Percentiles rank a stretch among this genome's conserved stretches.
Evolutionary conservation across 345 rosid genomes (phyloP).

Genomic region (Salix dunnii): DNA sequence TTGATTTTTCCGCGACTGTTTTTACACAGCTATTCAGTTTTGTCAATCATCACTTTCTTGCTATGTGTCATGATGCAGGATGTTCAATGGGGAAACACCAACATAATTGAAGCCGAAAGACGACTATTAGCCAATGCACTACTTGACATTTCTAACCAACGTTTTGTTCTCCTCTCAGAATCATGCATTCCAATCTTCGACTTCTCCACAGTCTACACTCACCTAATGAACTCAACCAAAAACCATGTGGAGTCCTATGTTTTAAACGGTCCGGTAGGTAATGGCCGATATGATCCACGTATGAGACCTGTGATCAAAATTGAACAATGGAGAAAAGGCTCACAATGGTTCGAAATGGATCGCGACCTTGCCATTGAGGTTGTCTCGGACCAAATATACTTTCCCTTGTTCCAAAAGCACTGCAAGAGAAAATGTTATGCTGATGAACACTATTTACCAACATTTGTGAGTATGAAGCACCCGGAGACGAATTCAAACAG

Average conservation of each 20-base stretch:
- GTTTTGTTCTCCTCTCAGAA: conserved; percentile 77
- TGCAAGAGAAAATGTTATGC: conserved; percentile 59
- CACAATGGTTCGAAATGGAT: conserved; percentile 81
- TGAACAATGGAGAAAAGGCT: conserved; percentile 75
- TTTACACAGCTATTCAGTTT: not conserved
- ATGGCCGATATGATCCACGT: conserved; percentile 53
- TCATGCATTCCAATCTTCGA: conserved; percentile 82
- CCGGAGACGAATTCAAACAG: conserved; percentile 50
- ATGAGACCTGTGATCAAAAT: conserved; percentile 56
- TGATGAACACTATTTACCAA: conserved; percentile 81
- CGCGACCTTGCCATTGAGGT: conserved; percentile 54
- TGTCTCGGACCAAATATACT: conserved; percentile 55
- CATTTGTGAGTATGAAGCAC: conserved; percentile 43
- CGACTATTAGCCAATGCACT: conserved; percentile 79
- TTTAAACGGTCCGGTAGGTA: conserved; percentile 47
- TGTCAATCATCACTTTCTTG: not conserved
- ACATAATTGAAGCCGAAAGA: conserved; percentile 83
- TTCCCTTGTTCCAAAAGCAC: conserved; percentile 47
- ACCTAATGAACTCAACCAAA: conserved; percentile 48
- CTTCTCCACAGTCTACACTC: conserved; percentile 57
- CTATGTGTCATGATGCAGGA: conserved; percentile 38
- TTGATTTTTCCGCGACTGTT: not conserved
- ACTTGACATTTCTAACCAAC: conserved; percentile 58
- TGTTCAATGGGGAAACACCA: conserved; percentile 69
- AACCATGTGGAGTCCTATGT: conserved; percentile 61